Percentiles rank a stretch among this genome's conserved stretches.
Evolutionary conservation across 805 yeast genomes (phyloP).

Genomic region (Saccharomycopsis sp.): DNA sequence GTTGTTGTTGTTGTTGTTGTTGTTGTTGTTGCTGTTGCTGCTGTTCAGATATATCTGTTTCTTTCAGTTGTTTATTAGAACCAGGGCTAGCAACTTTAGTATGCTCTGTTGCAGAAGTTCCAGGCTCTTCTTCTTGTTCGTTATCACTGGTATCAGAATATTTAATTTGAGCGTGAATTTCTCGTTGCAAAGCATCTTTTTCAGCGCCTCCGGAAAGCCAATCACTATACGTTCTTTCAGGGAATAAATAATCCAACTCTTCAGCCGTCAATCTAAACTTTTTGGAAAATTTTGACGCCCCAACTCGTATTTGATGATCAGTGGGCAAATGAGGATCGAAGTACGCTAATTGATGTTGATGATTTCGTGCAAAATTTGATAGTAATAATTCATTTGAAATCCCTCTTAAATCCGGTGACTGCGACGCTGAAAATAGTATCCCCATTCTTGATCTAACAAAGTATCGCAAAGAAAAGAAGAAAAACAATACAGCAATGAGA

Average conservation of each 20-base stretch:
- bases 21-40: slow-evolving; percentile 17
- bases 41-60: not conserved
- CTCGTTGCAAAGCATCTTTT: slow-evolving; percentile 38
- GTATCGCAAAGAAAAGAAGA: slow-evolving; percentile 56
- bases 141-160: slow-evolving; percentile 19
- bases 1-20: no score
- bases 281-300: slow-evolving; percentile 12
- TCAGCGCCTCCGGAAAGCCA: slow-evolving; percentile 61
- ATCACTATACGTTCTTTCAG: slow-evolving; percentile 46
- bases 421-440: slow-evolving; percentile 26
- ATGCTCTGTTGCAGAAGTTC: not conserved
- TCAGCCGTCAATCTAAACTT: slow-evolving; percentile 36
- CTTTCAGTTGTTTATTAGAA: not conserved
- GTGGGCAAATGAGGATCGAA: slow-evolving; percentile 29
- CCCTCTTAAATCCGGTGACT: slow-evolving; percentile 10
- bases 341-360: no score
- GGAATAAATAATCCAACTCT: slow-evolving; percentile 57
- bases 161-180: slow-evolving; percentile 38
- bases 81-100: slow-evolving; percentile 18
- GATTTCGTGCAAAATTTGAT: slow-evolving; percentile 1
- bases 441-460: slow-evolving; percentile 53
- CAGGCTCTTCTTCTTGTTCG: slow-evolving; percentile 4
- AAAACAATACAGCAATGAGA: slow-evolving; percentile 45
- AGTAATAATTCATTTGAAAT: slow-evolving; percentile 6
- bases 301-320: slow-evolving; percentile 14